Conservation (phyloP, 1,139 yeast species). For the Saccharomyces pastorianus region DNA sequence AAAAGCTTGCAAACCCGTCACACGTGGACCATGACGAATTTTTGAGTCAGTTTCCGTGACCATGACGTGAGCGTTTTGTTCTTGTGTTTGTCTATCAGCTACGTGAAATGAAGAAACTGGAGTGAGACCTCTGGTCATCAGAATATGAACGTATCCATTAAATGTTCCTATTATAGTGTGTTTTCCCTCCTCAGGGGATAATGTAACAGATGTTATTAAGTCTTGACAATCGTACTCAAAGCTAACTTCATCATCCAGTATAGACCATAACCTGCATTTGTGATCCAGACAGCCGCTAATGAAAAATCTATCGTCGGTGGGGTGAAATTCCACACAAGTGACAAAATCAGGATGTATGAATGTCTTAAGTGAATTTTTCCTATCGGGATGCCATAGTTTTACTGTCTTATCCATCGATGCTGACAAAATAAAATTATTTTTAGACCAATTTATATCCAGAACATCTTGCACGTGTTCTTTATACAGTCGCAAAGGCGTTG, state of each 20-base stretch:
- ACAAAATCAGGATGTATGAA: conserved; percentile 76
- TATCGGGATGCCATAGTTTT: conserved; percentile 75
- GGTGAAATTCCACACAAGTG: conserved; percentile 75
- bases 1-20: conserved; percentile 44
- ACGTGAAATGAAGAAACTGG: conserved; percentile 49
- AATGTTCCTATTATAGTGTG: conserved; percentile 72
- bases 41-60: conserved; percentile 10
- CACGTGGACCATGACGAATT: conserved; percentile 36
- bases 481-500: conserved; percentile 54
- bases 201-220: conserved; percentile 16
- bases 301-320: conserved; percentile 80
- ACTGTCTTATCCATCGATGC: conserved; percentile 86
- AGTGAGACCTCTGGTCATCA: conserved; percentile 61
- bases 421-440: conserved; percentile 69
- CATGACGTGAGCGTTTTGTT: conserved; percentile 4
- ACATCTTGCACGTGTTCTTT: conserved; percentile 65
- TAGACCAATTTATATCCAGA: conserved; percentile 78
- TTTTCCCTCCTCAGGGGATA: conserved; percentile 40
- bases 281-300: conserved; percentile 78
- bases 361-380: conserved; percentile 52
- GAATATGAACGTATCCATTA: conserved; percentile 56
- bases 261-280: conserved; percentile 73
- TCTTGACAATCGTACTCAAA: conserved; percentile 20
- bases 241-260: conserved; percentile 56
- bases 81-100: conserved; percentile 30